Evolutionary conservation across 2,329 filamentous ascomycete species (phyloP).

Genomic region (Trichoderma sp.): DNA sequence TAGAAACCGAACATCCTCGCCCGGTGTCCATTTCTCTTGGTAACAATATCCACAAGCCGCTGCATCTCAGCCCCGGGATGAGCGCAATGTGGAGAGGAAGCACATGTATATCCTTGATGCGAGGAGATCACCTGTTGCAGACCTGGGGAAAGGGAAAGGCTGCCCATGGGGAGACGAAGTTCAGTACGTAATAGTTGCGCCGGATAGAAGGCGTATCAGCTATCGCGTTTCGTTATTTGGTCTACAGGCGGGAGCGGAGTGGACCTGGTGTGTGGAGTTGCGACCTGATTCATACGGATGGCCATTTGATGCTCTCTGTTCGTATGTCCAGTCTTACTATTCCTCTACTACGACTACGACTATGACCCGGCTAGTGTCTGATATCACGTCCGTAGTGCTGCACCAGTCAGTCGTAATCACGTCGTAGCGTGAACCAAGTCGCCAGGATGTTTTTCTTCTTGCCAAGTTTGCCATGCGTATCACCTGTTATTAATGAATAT

Average conservation of each 20-base stretch:
- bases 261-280: slow-evolving; percentile 1
- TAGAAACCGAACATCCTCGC: neutral
- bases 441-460: neutral
- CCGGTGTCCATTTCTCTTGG: neutral
- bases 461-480: neutral
- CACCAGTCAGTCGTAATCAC: neutral
- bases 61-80: neutral
- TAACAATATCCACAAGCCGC: slow-evolving; percentile 3
- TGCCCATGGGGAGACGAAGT: slow-evolving; percentile 1
- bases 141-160: neutral
- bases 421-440: neutral
- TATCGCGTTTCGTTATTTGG: neutral
- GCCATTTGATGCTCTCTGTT: neutral
- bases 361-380: neutral
- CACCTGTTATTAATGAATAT: neutral
- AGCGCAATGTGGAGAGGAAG: neutral
- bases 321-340: neutral
- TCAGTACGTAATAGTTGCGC: slow-evolving; percentile 13
- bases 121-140: neutral
- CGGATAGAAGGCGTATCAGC: neutral
- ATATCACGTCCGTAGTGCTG: neutral
- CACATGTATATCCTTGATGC: neutral
- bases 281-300: neutral
- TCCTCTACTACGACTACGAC: neutral
- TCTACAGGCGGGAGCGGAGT: neutral